These are phyloP conservation scores for Elsinoe arachidis DNA, from an alignment of 2,329 filamentous ascomycete genomes.

Conservation along the genomic window DNA sequence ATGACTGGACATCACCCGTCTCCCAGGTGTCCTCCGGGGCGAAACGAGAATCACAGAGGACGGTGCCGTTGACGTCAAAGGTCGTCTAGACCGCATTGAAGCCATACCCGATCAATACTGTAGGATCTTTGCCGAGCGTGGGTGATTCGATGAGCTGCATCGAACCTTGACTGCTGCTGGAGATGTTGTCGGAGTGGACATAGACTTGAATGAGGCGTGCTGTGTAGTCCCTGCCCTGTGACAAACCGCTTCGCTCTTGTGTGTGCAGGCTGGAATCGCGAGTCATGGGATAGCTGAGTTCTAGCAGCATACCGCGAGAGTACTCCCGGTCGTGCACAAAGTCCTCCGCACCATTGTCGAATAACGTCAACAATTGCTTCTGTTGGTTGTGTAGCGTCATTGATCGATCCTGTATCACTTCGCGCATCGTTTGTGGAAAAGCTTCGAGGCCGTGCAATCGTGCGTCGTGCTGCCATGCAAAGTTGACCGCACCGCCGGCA, in stretches of 20 bases:
- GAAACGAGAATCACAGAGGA: slow-evolving; percentile 23
- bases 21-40: slow-evolving; percentile 22
- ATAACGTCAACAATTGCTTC: slow-evolving; percentile 25
- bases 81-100: slow-evolving; percentile 23
- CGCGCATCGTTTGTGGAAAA: slow-evolving; percentile 29
- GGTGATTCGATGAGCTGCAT: slow-evolving; percentile 18
- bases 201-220: slow-evolving; percentile 25
- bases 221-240: slow-evolving; percentile 17
- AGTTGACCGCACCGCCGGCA: slow-evolving; percentile 23
- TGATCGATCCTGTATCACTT: slow-evolving; percentile 12
- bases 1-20: slow-evolving; percentile 22
- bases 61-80: slow-evolving; percentile 20
- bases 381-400: slow-evolving; percentile 13
- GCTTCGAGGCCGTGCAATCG: slow-evolving; percentile 36
- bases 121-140: slow-evolving; percentile 13
- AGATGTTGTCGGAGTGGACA: slow-evolving; percentile 20
- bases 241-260: not conserved
- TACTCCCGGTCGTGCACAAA: slow-evolving; percentile 24
- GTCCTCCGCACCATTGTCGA: slow-evolving; percentile 41
- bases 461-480: slow-evolving; percentile 45
- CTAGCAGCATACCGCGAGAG: slow-evolving; percentile 26
- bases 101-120: slow-evolving; percentile 22
- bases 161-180: slow-evolving; percentile 22
- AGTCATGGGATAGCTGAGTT: slow-evolving; percentile 24
- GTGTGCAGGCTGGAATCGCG: not conserved